phyloP scores from a whole-genome alignment of 768 basidiomycete genomes.

The Leccinum disarticulatum region DNA sequence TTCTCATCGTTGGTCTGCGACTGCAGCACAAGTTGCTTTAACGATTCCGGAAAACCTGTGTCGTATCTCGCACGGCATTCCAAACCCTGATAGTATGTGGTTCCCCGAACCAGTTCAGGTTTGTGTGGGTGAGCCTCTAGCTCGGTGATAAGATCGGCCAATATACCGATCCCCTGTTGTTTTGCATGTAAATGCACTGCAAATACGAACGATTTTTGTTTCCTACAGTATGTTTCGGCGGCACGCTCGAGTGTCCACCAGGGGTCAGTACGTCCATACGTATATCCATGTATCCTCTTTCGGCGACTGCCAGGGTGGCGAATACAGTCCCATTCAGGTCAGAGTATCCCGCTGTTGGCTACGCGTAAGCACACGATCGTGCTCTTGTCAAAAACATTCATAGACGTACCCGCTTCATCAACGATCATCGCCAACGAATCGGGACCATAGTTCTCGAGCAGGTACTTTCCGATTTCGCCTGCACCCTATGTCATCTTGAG shows the following conservation, averaged over 20 bases:
- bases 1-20: conserved; percentile 25
- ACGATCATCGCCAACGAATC: conserved; percentile 53
- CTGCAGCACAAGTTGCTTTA: conserved; percentile 21
- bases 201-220: not conserved
- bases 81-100: conserved; percentile 33
- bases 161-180: conserved; percentile 49
- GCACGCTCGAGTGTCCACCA: conserved; percentile 57
- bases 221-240: conserved; percentile 51
- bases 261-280: conserved; percentile 43
- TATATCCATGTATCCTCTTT: conserved; percentile 47
- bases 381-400: not conserved
- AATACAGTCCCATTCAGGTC: conserved; percentile 32
- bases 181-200: not conserved
- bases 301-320: conserved; percentile 33
- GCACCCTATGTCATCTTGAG: conserved; percentile 39
- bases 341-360: conserved; percentile 28
- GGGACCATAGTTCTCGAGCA: conserved; percentile 48
- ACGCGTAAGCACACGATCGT: not conserved
- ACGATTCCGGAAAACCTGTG: conserved; percentile 29
- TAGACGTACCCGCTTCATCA: conserved; percentile 52
- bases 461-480: conserved; percentile 34
- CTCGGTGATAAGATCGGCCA: conserved; percentile 46
- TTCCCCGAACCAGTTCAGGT: conserved; percentile 30
- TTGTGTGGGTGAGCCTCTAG: conserved; percentile 46
- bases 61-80: conserved; percentile 44